Conservation (phyloP, 192 early-diverging fungal species). For the Obelidium mucronatum region DNA sequence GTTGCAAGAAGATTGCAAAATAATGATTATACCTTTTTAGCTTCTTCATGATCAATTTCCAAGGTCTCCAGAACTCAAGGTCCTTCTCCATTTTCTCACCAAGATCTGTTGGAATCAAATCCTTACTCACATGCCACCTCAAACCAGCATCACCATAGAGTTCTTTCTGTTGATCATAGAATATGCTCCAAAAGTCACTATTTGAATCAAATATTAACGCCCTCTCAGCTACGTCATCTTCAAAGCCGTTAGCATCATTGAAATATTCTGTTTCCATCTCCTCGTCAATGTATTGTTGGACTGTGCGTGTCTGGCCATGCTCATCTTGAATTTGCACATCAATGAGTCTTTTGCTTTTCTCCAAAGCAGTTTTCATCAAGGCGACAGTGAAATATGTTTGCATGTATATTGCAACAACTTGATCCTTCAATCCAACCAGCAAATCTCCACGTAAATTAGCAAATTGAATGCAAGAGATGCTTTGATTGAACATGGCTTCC, state of each 20-base stretch:
- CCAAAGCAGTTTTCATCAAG: constrained; percentile 26
- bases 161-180: constrained; percentile 42
- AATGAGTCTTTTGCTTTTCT: neutral
- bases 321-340: neutral
- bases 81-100: constrained; percentile 2
- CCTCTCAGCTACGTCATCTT: constrained; percentile 47
- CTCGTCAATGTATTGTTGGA: constrained; percentile 8
- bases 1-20: neutral
- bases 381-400: constrained; percentile 41
- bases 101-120: neutral
- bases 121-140: constrained; percentile 36
- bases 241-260: constrained; percentile 32
- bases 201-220: constrained; percentile 47
- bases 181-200: constrained; percentile 55
- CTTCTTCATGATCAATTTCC: constrained; percentile 3
- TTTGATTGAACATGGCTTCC: constrained; percentile 45
- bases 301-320: neutral
- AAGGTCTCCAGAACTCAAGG: neutral
- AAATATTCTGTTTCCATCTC: constrained; percentile 12
- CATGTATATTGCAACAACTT: constrained; percentile 39
- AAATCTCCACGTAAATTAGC: constrained; percentile 47
- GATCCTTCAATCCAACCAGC: constrained; percentile 37
- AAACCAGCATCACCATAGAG: neutral
- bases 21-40: constrained; percentile 14
- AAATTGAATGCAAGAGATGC: constrained; percentile 38